A percentile compares a stretch with the other conserved stretches of the same genome.
phyloP scores from a whole-genome alignment of 106 monocot species.

The Dendrobium huoshanense region DNA sequence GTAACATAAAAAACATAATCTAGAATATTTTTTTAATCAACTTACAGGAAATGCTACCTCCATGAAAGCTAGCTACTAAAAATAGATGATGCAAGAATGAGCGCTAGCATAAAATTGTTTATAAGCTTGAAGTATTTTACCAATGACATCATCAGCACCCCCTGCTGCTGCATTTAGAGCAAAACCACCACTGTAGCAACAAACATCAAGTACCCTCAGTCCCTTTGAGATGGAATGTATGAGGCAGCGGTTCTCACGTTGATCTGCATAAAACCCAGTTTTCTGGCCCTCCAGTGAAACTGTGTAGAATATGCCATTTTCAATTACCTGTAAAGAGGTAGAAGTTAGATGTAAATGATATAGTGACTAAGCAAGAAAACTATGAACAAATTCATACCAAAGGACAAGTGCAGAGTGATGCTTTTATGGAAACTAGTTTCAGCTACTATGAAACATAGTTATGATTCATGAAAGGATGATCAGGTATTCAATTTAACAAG shows the following conservation, averaged over 20 bases:
- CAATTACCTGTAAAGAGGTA: constrained; percentile 56
- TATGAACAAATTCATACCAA: background rate
- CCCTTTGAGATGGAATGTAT: constrained; percentile 64
- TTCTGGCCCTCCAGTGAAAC: constrained; percentile 85
- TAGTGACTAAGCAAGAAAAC: background rate
- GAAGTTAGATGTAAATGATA: background rate
- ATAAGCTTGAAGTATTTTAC: constrained; percentile 43
- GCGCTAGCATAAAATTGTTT: constrained; percentile 13
- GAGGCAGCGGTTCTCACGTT: constrained; percentile 77
- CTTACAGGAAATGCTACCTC: background rate
- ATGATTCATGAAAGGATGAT: no score
- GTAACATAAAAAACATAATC: background rate
- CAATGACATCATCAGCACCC: constrained; percentile 76
- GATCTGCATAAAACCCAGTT: constrained; percentile 97
- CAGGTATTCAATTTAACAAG: no score
- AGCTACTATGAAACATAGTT: no score
- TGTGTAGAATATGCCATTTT: constrained; percentile 68
- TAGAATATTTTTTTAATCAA: background rate
- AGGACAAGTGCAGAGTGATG: no score
- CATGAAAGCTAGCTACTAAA: background rate
- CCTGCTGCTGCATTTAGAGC: constrained; percentile 75
- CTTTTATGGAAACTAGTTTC: no score
- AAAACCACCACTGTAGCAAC: constrained; percentile 95
- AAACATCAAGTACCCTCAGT: constrained; percentile 77
- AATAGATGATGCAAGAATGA: background rate